Base-by-base conservation (phyloP, 1,139 yeast species). In the Kazachstania sp. region DNA sequence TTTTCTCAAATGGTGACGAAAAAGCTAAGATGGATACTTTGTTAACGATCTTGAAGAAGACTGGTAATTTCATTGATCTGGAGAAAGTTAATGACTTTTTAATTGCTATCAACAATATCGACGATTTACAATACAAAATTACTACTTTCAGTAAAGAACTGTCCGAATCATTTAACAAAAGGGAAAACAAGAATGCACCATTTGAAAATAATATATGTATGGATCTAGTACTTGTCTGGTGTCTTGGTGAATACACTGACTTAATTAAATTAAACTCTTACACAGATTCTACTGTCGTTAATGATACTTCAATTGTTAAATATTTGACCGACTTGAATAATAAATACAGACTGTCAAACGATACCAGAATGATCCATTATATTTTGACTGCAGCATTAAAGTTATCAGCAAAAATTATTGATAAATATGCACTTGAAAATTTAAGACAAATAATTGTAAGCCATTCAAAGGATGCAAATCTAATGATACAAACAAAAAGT, bases 1-100 rank as follows among this genome's bases (percentile, higher is more conserved):
- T 54, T 31, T 54, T 53, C 39, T 57, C 63, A 16, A 44, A 57
- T 15, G 58, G 59, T 8, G 63, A 66, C 44, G 78, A 77, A 41
- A 78, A 84, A 59, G 87, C 96, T 95, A 94, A 83, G 65, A 81
- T 90, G 59, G 92, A 86, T 58, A 86, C 94, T 2, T 72, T 88
- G 52, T 71, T 86, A 32, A 75, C 84, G 51, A 78, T 88, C 67
- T 72, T 90, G 52, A 79, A 79, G 57, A 71, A 81, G 38, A 85
- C 92, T 3, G 97, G 96, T 1, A 79, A 81, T 58, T 78, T 74
- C 55, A 78, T 87, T 39, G 77, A 83, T 46, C 75, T 79, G 39
- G 88, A 84, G 51, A 85, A 85, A 40, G 71, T 86, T 30, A 83
- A 95, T 12, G 86, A 81, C 49, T 79, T 88, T 49, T 72, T 92